These are phyloP conservation scores for Pythium vanterpoolii DNA, from an alignment of 352 stramenopile species.

Conservation along the genomic window DNA sequence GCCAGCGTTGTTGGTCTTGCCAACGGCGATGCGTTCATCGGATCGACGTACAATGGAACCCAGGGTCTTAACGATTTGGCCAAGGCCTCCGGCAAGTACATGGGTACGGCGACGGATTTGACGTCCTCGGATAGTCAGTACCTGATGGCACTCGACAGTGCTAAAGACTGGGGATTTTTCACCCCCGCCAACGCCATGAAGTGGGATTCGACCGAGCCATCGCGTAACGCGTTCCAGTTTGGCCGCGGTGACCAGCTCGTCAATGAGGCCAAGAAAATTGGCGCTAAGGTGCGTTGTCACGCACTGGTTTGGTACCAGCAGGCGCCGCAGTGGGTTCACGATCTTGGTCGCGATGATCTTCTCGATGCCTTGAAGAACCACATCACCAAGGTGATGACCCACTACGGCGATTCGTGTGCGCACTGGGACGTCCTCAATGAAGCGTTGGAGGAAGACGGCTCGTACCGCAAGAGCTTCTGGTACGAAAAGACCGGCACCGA, in stretches of 20 bases:
- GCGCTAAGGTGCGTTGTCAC: neutral
- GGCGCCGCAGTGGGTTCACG: neutral
- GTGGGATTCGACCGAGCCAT: constrained; percentile 1
- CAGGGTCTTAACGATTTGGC: neutral
- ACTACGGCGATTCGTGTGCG: neutral
- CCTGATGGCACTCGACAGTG: neutral
- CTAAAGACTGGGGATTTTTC: neutral
- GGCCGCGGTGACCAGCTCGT: neutral
- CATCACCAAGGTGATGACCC: constrained; percentile 3
- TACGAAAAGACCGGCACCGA: constrained; percentile 1
- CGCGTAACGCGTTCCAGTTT: neutral
- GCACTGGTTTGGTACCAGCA: neutral
- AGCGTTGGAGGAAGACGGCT: neutral
- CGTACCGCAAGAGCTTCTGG: neutral
- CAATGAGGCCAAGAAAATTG: neutral
- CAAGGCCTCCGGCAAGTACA: constrained; percentile 1
- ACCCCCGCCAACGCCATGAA: constrained; percentile 2
- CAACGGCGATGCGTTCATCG: neutral
- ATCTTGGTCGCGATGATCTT: neutral
- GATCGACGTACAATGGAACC: neutral
- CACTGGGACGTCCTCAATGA: constrained; percentile 1
- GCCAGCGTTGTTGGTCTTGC: neutral
- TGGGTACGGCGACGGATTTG: neutral
- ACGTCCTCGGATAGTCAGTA: neutral
- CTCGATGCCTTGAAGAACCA: neutral